Conservation (phyloP, 495 filamentous ascomycete species). For the Aspergillus homomorphus region DNA sequence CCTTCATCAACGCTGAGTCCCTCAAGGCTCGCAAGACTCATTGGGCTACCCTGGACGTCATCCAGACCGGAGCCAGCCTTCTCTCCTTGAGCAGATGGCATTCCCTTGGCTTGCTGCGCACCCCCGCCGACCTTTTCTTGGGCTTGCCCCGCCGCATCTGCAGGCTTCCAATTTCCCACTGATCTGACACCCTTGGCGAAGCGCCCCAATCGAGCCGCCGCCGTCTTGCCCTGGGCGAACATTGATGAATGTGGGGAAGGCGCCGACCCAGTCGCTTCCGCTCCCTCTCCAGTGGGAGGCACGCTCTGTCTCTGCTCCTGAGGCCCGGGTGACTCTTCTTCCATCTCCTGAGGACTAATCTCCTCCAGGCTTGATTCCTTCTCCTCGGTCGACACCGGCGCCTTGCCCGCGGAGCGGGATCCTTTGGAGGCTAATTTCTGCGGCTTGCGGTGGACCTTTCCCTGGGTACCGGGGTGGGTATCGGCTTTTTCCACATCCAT, state of each 20-base stretch:
- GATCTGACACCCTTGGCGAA: not conserved
- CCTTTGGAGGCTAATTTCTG: not conserved
- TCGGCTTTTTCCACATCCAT: not conserved
- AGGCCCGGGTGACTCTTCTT: not conserved
- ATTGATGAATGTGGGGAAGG: not conserved
- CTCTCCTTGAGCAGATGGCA: not conserved
- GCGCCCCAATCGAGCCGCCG: not conserved
- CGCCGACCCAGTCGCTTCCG: not conserved
- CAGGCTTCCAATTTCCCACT: not conserved
- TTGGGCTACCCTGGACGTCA: not conserved
- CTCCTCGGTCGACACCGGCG: not conserved
- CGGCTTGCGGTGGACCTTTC: not conserved
- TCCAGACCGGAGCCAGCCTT: not conserved
- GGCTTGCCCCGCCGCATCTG: not conserved
- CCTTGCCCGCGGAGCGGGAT: not conserved
- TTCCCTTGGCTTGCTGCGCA: not conserved
- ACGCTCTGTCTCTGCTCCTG: not conserved
- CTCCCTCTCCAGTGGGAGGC: not conserved
- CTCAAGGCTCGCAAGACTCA: not conserved
- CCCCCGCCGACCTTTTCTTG: not conserved
- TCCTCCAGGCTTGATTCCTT: not conserved
- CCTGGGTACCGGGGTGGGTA: not conserved
- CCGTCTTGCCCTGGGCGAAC: not conserved
- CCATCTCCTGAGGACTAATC: not conserved
- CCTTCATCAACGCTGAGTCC: conserved; percentile 8